Evolutionary conservation across 495 filamentous ascomycete genomes (phyloP).

Genomic region (Lasiosphaeriaceae sp.): DNA sequence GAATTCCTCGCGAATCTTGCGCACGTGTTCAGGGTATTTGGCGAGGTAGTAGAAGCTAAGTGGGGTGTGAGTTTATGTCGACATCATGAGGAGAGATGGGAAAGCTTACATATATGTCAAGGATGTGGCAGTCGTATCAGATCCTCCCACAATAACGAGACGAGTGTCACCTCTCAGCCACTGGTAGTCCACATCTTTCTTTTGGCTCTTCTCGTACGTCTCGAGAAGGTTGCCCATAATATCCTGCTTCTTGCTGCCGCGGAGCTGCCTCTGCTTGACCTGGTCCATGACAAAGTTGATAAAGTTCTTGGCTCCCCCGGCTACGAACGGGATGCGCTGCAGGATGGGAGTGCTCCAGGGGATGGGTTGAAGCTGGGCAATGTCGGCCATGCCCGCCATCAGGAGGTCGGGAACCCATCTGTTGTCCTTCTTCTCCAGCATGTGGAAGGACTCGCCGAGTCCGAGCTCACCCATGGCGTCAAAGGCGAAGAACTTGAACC

Average conservation of each 20-base stretch:
- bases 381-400: conserved; percentile 11
- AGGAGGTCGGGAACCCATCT: conserved; percentile 8
- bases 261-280: not conserved
- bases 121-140: conserved; percentile 6
- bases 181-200: conserved; percentile 9
- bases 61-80: not conserved
- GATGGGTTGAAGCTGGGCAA: conserved; percentile 11
- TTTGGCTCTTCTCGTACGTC: conserved; percentile 1
- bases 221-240: conserved; percentile 3
- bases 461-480: conserved; percentile 9
- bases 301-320: not conserved
- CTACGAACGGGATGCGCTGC: conserved; percentile 1
- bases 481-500: conserved; percentile 13
- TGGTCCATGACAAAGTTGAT: conserved; percentile 4
- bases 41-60: conserved; percentile 13
- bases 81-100: not conserved
- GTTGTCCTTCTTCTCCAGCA: conserved; percentile 7
- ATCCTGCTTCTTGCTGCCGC: conserved; percentile 5
- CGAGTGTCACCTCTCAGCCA: conserved; percentile 7
- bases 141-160: conserved; percentile 7
- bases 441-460: conserved; percentile 9
- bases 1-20: conserved; percentile 8
- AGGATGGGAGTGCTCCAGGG: conserved; percentile 12
- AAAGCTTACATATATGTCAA: conserved; percentile 1
- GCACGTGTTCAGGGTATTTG: conserved; percentile 8